Base-by-base conservation (phyloP, 2,329 filamentous ascomycete genomes). In the Lachnellula subtilissima region DNA sequence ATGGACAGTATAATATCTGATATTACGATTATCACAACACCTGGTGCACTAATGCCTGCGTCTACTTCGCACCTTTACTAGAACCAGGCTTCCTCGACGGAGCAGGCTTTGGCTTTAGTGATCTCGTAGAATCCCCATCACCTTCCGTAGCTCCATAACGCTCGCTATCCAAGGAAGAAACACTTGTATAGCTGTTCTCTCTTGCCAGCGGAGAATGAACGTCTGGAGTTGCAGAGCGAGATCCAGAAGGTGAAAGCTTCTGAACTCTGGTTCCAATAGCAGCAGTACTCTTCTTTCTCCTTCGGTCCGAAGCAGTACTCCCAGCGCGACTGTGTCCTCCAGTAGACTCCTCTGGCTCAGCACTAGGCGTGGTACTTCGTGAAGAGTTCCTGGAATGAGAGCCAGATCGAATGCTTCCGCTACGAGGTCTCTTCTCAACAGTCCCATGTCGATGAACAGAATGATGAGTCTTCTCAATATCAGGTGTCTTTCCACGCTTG, bases 371-470 rank as follows among this genome's bases (percentile, higher is more conserved):
- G 7, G 64, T 64, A 52, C 70, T 72, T 32, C 69, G 62, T n/a
- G 71, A 73, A 19, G 69, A 70, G 45, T 64, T 68, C 50, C 66
- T 59, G 25, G 69, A 71, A 56, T 68, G 66, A 14, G 67, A 68
- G 7, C 64, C 63, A 40, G 65, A 66, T 12, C 67, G 62, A 14
- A 67, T 43, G 57, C 67, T 70, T 32, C 61, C 61, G 53, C 67
- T 67, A 40, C 67, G 55, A 32, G 59, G 61, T 9, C 69, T 61
- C 52, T 64, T 68, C 23, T 69, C 66, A 12, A 59, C 50, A 9
- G 55, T 49, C 8, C 53, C 54, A 48, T 68, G 64, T 25, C 65
- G 64, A 55, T 67, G 64, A 19, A 53, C 32, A 39, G 54, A 46
- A 51, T 66, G 61, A 53, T 68, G 64, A 19, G 54, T 64, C 48